Conservation (phyloP, 1,284 basidiomycete genomes). For the Singerocomus inundabilis region DNA sequence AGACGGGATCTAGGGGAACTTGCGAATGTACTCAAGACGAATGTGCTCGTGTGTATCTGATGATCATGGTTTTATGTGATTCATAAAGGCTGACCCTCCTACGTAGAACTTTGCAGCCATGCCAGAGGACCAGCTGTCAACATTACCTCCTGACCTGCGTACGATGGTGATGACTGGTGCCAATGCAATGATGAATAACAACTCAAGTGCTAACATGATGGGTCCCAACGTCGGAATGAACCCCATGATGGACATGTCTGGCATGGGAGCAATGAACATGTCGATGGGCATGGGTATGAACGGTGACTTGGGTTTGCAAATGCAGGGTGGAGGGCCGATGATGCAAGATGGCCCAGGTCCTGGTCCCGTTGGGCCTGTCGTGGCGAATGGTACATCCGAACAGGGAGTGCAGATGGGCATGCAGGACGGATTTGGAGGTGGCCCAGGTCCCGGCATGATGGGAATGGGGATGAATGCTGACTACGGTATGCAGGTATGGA, state of each 20-base stretch:
- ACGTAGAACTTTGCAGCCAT: slow-evolving; percentile 76
- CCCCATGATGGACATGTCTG: slow-evolving; percentile 44
- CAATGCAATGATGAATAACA: slow-evolving; percentile 67
- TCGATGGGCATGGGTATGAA: slow-evolving; percentile 48
- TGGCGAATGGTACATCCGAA: slow-evolving; percentile 41
- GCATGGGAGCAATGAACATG: slow-evolving; percentile 59
- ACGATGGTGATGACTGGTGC: slow-evolving; percentile 81
- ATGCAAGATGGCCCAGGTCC: slow-evolving; percentile 42
- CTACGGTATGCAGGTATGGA: slow-evolving; percentile 61
- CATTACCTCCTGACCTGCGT: slow-evolving; percentile 72
- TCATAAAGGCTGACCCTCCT: slow-evolving; percentile 4
- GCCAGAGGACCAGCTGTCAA: slow-evolving; percentile 74
- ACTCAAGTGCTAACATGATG: slow-evolving; percentile 55
- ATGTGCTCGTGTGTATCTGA: slow-evolving; percentile 63
- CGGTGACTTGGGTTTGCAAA: slow-evolving; percentile 45
- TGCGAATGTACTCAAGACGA: slow-evolving; percentile 73
- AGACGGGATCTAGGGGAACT: slow-evolving; percentile 79
- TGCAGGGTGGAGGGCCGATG: slow-evolving; percentile 40
- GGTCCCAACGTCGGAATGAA: slow-evolving; percentile 39
- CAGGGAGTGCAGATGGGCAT: slow-evolving; percentile 41
- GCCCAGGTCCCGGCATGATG: slow-evolving; percentile 51
- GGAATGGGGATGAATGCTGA: slow-evolving; percentile 50
- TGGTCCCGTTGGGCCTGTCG: slow-evolving; percentile 35
- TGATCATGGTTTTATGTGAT: neutral
- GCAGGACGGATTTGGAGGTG: slow-evolving; percentile 47